Evolutionary conservation across 108 stramenopile species (phyloP).

Genomic region (Pseudonitzschia delicatissima): DNA sequence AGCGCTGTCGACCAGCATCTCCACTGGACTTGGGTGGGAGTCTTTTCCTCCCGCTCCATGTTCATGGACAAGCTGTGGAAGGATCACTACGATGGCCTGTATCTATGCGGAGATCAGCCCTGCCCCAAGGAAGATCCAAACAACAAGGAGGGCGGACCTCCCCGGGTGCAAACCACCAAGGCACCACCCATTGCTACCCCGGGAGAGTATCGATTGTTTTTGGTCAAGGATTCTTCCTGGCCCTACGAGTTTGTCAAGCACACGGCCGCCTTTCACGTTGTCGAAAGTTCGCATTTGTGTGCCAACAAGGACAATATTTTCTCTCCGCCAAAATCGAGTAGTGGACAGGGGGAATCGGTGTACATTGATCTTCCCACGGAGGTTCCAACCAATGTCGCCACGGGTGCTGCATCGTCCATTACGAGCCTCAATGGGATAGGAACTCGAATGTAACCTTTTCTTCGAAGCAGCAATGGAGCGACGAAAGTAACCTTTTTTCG

Average conservation of each 20-base stretch:
- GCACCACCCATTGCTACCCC: neutral
- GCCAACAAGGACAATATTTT: neutral
- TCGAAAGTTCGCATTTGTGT: neutral
- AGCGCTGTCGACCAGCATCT: neutral
- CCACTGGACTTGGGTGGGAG: neutral
- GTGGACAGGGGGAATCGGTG: too few species aligned
- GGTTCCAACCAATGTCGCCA: too few species aligned
- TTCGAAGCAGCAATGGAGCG: too few species aligned
- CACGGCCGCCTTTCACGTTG: neutral
- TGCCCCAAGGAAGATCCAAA: neutral
- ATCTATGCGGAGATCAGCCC: neutral
- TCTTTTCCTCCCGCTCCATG: neutral
- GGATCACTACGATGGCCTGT: neutral
- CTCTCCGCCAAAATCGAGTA: too few species aligned
- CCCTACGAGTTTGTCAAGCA: neutral
- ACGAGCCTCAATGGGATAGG: too few species aligned
- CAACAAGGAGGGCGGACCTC: neutral
- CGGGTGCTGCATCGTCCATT: too few species aligned
- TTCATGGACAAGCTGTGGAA: neutral
- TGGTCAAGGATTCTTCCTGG: neutral
- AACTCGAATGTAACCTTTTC: too few species aligned
- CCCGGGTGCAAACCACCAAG: neutral
- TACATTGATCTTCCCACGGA: too few species aligned
- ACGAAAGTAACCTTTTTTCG: too few species aligned
- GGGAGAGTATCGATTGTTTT: constrained; percentile 6